phyloP scores from a whole-genome alignment of 2,329 filamentous ascomycete genomes.

The Neospermospora avenae region DNA sequence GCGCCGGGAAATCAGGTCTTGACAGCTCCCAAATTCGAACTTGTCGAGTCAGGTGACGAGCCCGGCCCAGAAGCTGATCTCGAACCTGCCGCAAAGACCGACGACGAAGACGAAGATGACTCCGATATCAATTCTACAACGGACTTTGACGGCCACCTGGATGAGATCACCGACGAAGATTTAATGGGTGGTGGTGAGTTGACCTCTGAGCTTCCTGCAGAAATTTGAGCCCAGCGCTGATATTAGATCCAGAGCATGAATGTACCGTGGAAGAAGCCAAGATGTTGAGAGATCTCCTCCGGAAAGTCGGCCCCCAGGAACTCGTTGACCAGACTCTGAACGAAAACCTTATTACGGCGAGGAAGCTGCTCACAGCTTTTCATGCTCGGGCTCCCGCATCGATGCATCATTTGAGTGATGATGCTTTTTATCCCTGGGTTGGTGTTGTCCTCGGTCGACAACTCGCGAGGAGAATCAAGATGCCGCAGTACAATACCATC shows the following conservation, averaged over 20 bases:
- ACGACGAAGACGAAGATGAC: slow-evolving; percentile 23
- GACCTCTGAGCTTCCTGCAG: slow-evolving; percentile 15
- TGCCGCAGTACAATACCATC: slow-evolving; percentile 76
- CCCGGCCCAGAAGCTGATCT: slow-evolving; percentile 17
- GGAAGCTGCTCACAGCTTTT: slow-evolving; percentile 84
- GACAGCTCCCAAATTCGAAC: slow-evolving; percentile 3
- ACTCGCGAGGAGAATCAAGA: slow-evolving; percentile 75
- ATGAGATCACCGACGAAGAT: slow-evolving; percentile 46
- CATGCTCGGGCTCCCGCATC: slow-evolving; percentile 70
- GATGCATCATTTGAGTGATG: slow-evolving; percentile 69
- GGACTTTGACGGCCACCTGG: slow-evolving; percentile 45
- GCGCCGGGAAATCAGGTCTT: slow-evolving; percentile 16
- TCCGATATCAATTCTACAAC: slow-evolving; percentile 43
- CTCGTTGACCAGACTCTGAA: slow-evolving; percentile 74
- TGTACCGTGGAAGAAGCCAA: slow-evolving; percentile 69
- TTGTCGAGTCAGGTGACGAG: slow-evolving; percentile 18
- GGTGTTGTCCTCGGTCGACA: slow-evolving; percentile 77
- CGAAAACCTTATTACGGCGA: slow-evolving; percentile 67
- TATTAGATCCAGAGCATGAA: slow-evolving; percentile 24
- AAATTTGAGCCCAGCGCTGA: slow-evolving; percentile 21
- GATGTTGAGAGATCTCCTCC: slow-evolving; percentile 66
- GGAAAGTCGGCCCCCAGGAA: slow-evolving; percentile 70
- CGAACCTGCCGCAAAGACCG: background rate
- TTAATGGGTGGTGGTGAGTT: slow-evolving; percentile 41
- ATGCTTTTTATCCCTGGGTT: slow-evolving; percentile 71